Base-by-base conservation (phyloP, 176 grass and related monocot species). In the Eremochloa ophiuroides region DNA sequence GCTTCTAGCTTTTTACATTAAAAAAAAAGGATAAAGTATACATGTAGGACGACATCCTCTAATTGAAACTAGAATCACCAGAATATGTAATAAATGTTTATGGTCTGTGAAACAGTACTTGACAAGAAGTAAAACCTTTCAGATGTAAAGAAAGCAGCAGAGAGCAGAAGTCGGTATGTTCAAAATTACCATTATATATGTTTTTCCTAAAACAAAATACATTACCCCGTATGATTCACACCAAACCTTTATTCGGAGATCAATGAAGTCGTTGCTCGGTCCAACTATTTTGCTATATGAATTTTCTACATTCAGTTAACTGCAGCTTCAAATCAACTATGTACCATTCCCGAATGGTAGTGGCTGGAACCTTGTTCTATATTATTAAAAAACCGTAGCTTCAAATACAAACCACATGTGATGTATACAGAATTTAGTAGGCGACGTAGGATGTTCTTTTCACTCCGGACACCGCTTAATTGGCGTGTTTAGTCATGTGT, bases 401-500 rank as follows among this genome's bases (percentile, higher is more conserved):
- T 47, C 60, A 65, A 51, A 5, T 18, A 17, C 27, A 79, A 63
- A 51, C 16, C 25, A 40, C 31, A 62, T 78, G 30, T 39, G 28
- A 16, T 39, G 43, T 31, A 71, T 22, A 48, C 38, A 46, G 10
- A 60, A 50, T 17, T 50, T 53, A 51, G 78, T 18, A 80, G 46
- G 30, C 18, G 42, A 55, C 31, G 17, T 79, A 73, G 42, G 33
- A 73, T 72, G 33, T 80, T 80, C 37, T 76, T n/a, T 59, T 78
- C 25, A 17, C 47, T 74, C 26, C 27, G 33, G 44, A 66, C 56
- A 80, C 31, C 13, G 18, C 31, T 66, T 77, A 60, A 26, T 86
- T 27, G 20, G 58, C 6, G 37, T 43, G 35, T 58, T 58, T 59
- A 86, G 44, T 56, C 82, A 71, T 64, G 63, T 77, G 71, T 81